phyloP scores from a whole-genome alignment of 1,139 yeast genomes.

The Debaryomyces sp. region DNA sequence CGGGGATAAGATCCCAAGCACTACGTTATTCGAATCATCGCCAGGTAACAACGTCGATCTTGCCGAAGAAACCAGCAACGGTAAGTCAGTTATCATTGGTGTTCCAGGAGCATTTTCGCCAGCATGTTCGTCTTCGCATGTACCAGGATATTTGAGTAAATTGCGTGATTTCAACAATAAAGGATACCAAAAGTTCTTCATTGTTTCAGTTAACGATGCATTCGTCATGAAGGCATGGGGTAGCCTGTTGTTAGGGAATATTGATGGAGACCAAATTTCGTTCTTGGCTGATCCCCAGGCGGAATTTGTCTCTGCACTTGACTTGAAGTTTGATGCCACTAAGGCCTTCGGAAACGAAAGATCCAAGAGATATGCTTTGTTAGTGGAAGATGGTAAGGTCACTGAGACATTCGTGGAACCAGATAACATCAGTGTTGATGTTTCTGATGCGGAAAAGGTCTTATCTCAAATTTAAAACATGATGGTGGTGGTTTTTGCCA shows the following conservation, averaged over 20 bases:
- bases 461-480: conserved; percentile 16
- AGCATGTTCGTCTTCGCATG: conserved; percentile 76
- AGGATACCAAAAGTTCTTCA: conserved; percentile 62
- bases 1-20: conserved; percentile 63
- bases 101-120: conserved; percentile 94
- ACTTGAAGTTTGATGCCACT: conserved; percentile 69
- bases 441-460: conserved; percentile 45
- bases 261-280: conserved; percentile 42
- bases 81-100: conserved; percentile 69
- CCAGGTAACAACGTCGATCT: conserved; percentile 70
- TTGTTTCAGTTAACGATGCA: conserved; percentile 83
- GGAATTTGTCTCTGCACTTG: conserved; percentile 66
- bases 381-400: conserved; percentile 76
- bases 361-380: conserved; percentile 73
- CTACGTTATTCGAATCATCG: conserved; percentile 59
- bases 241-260: conserved; percentile 37
- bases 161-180: conserved; percentile 57
- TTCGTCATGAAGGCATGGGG: conserved; percentile 86
- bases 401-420: conserved; percentile 73
- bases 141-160: conserved; percentile 72
- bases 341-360: conserved; percentile 74
- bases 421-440: conserved; percentile 71
- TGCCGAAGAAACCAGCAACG: conserved; percentile 53
- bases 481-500: neutral
- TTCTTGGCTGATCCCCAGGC: conserved; percentile 81